Percentiles rank a stretch among this genome's conserved stretches.
These are phyloP conservation scores for Magnusiomyces paraingens DNA, from an alignment of 1,139 yeast species.

Conservation along the genomic window DNA sequence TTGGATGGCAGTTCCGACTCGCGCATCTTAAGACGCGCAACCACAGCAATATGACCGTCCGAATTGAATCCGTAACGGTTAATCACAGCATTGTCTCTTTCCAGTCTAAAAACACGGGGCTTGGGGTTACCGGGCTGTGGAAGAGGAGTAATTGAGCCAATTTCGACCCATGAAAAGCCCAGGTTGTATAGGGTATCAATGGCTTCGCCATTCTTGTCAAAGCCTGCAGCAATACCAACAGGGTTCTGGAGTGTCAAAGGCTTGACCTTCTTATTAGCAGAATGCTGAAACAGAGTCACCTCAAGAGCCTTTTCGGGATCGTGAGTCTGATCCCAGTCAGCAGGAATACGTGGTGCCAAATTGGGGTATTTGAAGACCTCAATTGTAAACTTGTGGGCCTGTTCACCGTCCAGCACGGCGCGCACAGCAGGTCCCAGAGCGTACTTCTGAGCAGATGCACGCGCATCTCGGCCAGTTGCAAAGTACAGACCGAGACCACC, in stretches of 20 bases:
- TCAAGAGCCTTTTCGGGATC: slow-evolving; percentile 30
- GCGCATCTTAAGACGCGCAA: slow-evolving; percentile 58
- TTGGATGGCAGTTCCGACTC: slow-evolving; percentile 18
- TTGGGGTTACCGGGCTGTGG: slow-evolving; percentile 92
- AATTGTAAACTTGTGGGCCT: slow-evolving; percentile 75
- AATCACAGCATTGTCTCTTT: slow-evolving; percentile 81
- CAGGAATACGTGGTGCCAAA: slow-evolving; percentile 29
- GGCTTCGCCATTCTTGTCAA: slow-evolving; percentile 93
- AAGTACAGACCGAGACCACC: slow-evolving; percentile 34
- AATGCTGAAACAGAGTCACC: slow-evolving; percentile 28
- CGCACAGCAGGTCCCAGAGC: slow-evolving; percentile 71
- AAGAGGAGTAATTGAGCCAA: slow-evolving; percentile 88
- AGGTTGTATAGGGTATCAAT: slow-evolving; percentile 68
- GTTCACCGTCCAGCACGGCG: slow-evolving; percentile 69
- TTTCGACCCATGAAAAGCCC: slow-evolving; percentile 87
- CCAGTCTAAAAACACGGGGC: slow-evolving; percentile 84
- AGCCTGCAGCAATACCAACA: slow-evolving; percentile 91
- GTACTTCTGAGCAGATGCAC: slow-evolving; percentile 79
- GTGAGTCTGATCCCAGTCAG: slow-evolving; percentile 26
- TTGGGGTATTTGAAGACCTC: slow-evolving; percentile 50
- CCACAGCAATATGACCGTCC: slow-evolving; percentile 72
- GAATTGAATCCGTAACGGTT: slow-evolving; percentile 95
- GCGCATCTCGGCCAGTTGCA: slow-evolving; percentile 59
- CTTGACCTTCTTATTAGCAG: slow-evolving; percentile 27
- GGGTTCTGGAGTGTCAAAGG: slow-evolving; percentile 54